Conservation (phyloP, 1,284 basidiomycete genomes). For the Moesziomyces sp. region DNA sequence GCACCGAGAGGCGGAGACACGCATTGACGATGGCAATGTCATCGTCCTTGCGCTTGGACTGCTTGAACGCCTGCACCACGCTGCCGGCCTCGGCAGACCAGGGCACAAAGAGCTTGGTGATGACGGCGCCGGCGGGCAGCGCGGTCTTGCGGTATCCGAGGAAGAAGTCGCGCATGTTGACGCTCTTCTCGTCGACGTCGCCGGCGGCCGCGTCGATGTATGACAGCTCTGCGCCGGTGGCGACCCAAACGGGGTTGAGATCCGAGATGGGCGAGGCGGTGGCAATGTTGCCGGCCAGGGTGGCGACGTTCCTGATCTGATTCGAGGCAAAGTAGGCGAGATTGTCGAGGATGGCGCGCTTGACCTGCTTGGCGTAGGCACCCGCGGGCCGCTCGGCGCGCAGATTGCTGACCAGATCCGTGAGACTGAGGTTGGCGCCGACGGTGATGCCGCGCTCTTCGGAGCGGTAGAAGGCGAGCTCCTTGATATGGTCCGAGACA, state of each 20-base stretch:
- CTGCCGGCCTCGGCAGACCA: slow-evolving; percentile 45
- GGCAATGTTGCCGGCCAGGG: slow-evolving; percentile 67
- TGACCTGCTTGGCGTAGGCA: slow-evolving; percentile 45
- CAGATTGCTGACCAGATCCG: slow-evolving; percentile 43
- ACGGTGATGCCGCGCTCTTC: slow-evolving; percentile 52
- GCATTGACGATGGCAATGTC: slow-evolving; percentile 69
- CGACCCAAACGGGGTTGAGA: slow-evolving; percentile 69
- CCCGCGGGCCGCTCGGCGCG: slow-evolving; percentile 37
- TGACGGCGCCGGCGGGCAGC: slow-evolving; percentile 61
- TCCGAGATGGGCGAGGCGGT: slow-evolving; percentile 69
- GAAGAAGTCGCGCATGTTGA: slow-evolving; percentile 63
- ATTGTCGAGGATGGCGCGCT: slow-evolving; percentile 51
- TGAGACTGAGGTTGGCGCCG: slow-evolving; percentile 63
- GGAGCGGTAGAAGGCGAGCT: slow-evolving; percentile 43
- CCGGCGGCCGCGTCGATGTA: slow-evolving; percentile 52
- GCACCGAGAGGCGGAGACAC: slow-evolving; percentile 57
- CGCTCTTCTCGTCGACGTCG: slow-evolving; percentile 25
- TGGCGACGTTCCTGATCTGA: slow-evolving; percentile 68
- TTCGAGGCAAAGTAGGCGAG: slow-evolving; percentile 66
- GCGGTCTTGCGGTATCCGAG: slow-evolving; percentile 67
- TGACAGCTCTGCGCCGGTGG: slow-evolving; percentile 54
- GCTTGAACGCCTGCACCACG: slow-evolving; percentile 67
- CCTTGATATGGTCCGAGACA: slow-evolving; percentile 59
- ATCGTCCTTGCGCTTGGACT: slow-evolving; percentile 68
- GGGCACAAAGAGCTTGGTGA: slow-evolving; percentile 59